Base-by-base conservation (phyloP, 768 basidiomycete species). In the Boletus pseudo-olivaceus region DNA sequence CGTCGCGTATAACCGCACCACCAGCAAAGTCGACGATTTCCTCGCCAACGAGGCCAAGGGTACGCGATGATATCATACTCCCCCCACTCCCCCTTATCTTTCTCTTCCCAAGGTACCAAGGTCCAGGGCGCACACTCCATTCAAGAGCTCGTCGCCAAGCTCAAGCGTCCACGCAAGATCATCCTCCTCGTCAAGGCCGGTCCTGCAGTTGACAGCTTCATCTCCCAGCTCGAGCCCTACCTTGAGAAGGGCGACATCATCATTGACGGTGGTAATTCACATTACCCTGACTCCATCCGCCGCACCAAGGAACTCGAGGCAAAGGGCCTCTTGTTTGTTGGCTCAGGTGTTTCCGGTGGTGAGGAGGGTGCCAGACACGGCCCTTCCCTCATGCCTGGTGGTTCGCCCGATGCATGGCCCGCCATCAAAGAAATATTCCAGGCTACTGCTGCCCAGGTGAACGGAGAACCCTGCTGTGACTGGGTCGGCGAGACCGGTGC, bases 211-310 rank as follows among this genome's bases (percentile, higher is more conserved):
- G 97, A 99, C 76, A 83, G 84, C 68, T 98, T 98, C 76, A 99
- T 99, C 74, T 66, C 75, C 20, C 90, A 93, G 74, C 88, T 98
- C 56, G 82, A 81, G 56, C 94, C 96, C 51, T 76, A 87, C 72
- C 88, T 99, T 62, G 95, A 98, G 72, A 73, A 84, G 67, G 97
- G 97, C 63, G 97, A 99, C 75, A 98, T 99, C 79, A 83, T 99
- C 80, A 98, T 99, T 63, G 97, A 99, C 73, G 97, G 97, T 66
- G 97, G 97, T 67, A 99, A 99, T 78, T 98, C 96, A 42, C 94
- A 98, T 75, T 99, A 90, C 79, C 97, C 97, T 57, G 97, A 99
- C 73, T 90, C 93, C 34, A 95, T 95, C 75, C 94, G 97, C 66
- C 92, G 97, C 67, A 81, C 87, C 66, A 76, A 91, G 70, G 93